Conservation (phyloP, 2,329 filamentous ascomycete species). For the Gnomoniopsis sp. region DNA sequence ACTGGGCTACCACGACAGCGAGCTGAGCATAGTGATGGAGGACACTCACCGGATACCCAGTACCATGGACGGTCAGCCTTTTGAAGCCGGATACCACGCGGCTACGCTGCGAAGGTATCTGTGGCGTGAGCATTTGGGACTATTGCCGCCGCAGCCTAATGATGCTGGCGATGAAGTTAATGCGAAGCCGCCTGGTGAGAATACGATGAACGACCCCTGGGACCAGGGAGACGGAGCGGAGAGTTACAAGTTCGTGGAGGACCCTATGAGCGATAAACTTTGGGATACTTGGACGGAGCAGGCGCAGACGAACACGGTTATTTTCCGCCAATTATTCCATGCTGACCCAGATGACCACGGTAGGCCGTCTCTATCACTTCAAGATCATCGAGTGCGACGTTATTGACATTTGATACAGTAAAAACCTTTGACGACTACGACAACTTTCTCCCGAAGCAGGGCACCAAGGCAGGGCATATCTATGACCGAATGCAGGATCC, state of each 20-base stretch:
- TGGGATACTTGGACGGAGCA: slow-evolving; percentile 66
- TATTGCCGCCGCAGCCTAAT: slow-evolving; percentile 70
- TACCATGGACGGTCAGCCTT: slow-evolving; percentile 75
- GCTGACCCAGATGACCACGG: slow-evolving; percentile 85
- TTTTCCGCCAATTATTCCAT: slow-evolving; percentile 79
- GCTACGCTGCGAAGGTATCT: slow-evolving; percentile 76
- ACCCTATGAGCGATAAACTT: slow-evolving; percentile 65
- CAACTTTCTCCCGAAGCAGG: slow-evolving; percentile 65
- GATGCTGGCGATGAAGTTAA: slow-evolving; percentile 67
- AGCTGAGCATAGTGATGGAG: slow-evolving; percentile 86
- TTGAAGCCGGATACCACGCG: slow-evolving; percentile 76
- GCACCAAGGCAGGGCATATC: slow-evolving; percentile 79
- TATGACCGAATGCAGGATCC: slow-evolving; percentile 75
- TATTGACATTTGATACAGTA: slow-evolving; percentile 42
- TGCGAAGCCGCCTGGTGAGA: slow-evolving; percentile 65
- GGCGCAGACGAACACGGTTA: slow-evolving; percentile 67
- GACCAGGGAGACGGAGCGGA: slow-evolving; percentile 62
- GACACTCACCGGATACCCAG: slow-evolving; percentile 70
- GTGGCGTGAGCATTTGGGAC: slow-evolving; percentile 86
- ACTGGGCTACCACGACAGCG: slow-evolving; percentile 84
- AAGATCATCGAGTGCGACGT: background rate
- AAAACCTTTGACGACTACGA: slow-evolving; percentile 91
- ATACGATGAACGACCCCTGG: slow-evolving; percentile 61
- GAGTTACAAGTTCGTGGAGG: slow-evolving; percentile 62
- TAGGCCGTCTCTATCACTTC: slow-evolving; percentile 28